Evolutionary conservation across 2,329 filamentous ascomycete species (phyloP).

Genomic region (Monilinia laxa): DNA sequence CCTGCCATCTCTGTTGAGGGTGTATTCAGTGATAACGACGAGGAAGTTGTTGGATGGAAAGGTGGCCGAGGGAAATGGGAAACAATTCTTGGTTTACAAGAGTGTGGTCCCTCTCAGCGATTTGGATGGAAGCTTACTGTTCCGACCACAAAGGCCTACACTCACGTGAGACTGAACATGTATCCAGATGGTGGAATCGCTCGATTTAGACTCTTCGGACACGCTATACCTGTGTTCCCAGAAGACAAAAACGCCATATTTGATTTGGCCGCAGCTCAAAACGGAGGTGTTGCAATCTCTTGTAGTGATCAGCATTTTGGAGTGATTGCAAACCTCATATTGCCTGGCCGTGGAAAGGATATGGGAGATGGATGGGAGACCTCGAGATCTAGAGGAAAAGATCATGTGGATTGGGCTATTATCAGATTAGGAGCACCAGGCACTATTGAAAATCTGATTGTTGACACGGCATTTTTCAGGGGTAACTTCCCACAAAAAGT

Average conservation of each 20-base stretch:
- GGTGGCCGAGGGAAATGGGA: constrained; percentile 65
- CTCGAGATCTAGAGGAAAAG: constrained; percentile 67
- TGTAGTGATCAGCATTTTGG: constrained; percentile 86
- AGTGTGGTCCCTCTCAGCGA: constrained; percentile 71
- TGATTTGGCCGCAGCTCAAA: constrained; percentile 75
- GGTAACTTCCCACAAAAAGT: constrained; percentile 82
- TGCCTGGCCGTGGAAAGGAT: constrained; percentile 75
- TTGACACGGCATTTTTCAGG: constrained; percentile 80
- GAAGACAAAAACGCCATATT: constrained; percentile 63
- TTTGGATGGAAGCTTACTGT: constrained; percentile 68
- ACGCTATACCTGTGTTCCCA: constrained; percentile 74
- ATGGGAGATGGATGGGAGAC: constrained; percentile 93
- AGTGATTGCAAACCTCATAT: constrained; percentile 75
- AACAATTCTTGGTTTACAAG: constrained; percentile 65
- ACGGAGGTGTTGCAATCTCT: constrained; percentile 71
- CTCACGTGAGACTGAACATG: constrained; percentile 79
- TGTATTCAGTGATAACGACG: constrained; percentile 64
- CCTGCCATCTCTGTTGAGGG: constrained; percentile 77
- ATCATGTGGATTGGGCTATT: constrained; percentile 79
- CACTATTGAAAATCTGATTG: constrained; percentile 63
- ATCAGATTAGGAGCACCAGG: constrained; percentile 69
- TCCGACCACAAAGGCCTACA: constrained; percentile 66
- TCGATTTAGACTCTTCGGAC: constrained; percentile 73
- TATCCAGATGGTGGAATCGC: constrained; percentile 84
- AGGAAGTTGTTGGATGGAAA: constrained; percentile 64